These are phyloP conservation scores for Skeletonema menzelii DNA, from an alignment of 108 stramenopile species.

Conservation along the genomic window DNA sequence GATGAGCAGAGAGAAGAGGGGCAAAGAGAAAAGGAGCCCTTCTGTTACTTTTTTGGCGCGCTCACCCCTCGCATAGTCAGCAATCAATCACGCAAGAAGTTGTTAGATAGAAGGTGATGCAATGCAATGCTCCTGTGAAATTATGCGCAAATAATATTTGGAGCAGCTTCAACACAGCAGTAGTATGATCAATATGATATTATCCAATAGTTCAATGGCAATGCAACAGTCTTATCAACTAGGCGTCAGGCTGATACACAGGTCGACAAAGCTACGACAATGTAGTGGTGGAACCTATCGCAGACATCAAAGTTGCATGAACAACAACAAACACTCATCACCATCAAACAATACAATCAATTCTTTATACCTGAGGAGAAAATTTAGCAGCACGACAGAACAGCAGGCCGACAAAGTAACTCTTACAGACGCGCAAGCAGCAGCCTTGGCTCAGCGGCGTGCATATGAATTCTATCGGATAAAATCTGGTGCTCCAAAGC, in stretches of 20 bases:
- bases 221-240: neutral
- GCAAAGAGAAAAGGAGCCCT: too few relatives aligned
- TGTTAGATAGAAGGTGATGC: too few relatives aligned
- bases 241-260: neutral
- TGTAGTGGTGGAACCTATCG: neutral
- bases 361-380: neutral
- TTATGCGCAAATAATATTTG: too few relatives aligned
- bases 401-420: neutral
- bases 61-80: too few relatives aligned
- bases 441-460: conserved; percentile 50
- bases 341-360: neutral
- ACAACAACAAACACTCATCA: neutral
- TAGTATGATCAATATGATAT: too few relatives aligned
- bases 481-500: conserved; percentile 27
- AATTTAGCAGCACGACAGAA: conserved; percentile 2
- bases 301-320: neutral
- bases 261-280: neutral
- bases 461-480: conserved; percentile 75
- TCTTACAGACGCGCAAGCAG: conserved; percentile 30
- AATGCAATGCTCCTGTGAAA: too few relatives aligned
- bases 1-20: too few relatives aligned
- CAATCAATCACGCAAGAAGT: too few relatives aligned
- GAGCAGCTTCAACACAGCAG: neutral
- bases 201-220: neutral
- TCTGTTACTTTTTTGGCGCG: too few relatives aligned